Evolutionary conservation across 257 asterid species (phyloP), one percentile per base, ranked within the genome.

Genomic region (Penstemon newberryi): DNA sequence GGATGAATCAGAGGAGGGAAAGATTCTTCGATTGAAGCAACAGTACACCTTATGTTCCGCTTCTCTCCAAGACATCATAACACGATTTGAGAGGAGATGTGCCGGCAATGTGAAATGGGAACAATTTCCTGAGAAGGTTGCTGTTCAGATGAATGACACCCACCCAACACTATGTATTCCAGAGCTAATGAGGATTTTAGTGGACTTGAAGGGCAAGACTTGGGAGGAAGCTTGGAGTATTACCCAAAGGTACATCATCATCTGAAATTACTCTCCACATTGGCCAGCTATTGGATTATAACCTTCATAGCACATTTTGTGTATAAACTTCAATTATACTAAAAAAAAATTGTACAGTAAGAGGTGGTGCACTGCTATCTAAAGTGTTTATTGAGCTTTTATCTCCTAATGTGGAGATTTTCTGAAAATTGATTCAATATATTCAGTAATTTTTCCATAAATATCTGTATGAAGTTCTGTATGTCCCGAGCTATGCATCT

Each of bases 111-210:
- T 78, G 55, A 86, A 74, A 70, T 90, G 95, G 95, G 92, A 87
- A 66, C 85, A 84, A 52, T 85, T 90, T 77, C 90, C 96, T 63
- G 94, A 87, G 78, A 89, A 90, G 79, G 96, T 87, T 73, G 94
- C 95, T 69, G 93, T 90, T 78, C 96, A 90, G 85, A 90, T 87
- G 95, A 90, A 90, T 69, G 96, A 90, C 67, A 90, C 95, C 15
- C 96, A 90, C 79, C 96, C 96, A 77, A 90, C 96, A 8, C 87
- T 90, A 42, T 90, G 94, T 71, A 90, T 87, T 55, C 96, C 95
- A 1, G 96, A 90, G 80, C 81, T 90, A 72, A 86, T 90, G 85
- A 86, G 96, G 75, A 85, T 87, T 69, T 85, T 89, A 81, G 83
- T 89, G 64, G 96, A 89, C 79, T 74, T 85, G 79, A 89, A 87